Conservation (phyloP, 106 monocot species). For the Hemerocallis citrina region DNA sequence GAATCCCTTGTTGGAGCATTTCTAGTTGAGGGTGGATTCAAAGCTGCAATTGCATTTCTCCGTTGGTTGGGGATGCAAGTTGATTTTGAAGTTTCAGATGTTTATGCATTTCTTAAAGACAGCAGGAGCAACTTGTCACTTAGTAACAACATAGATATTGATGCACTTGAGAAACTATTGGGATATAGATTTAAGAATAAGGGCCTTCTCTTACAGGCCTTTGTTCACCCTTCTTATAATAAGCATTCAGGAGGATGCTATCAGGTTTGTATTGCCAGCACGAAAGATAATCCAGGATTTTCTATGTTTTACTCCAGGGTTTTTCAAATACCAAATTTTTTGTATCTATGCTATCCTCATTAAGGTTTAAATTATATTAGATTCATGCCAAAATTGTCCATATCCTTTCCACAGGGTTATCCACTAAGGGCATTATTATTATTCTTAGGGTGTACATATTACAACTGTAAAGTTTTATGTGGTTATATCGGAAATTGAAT, state of each 20-base stretch:
- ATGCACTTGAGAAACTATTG: conserved; percentile 45
- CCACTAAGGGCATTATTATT: no score
- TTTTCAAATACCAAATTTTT: not conserved
- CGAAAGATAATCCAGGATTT: not conserved
- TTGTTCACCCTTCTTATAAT: conserved; percentile 73
- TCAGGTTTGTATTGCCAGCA: conserved; percentile 60
- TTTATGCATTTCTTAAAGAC: conserved; percentile 31
- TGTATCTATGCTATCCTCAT: no score
- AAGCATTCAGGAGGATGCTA: conserved; percentile 86
- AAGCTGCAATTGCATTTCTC: conserved; percentile 76
- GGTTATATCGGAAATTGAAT: no score
- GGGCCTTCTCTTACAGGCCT: conserved; percentile 76
- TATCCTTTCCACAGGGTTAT: no score
- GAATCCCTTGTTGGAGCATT: conserved; percentile 85
- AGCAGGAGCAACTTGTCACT: conserved; percentile 58
- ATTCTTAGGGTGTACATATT: no score
- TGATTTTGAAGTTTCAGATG: conserved; percentile 44
- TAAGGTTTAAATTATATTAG: no score
- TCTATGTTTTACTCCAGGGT: not conserved
- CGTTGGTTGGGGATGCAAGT: conserved; percentile 67
- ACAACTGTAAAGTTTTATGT: no score
- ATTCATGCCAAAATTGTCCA: no score
- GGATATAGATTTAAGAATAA: conserved; percentile 54
- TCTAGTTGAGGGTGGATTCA: conserved; percentile 88
- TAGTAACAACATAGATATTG: conserved; percentile 21